Percentiles rank a stretch among this genome's conserved stretches.
phyloP scores from a whole-genome alignment of 2,329 filamentous ascomycete genomes.

The Lasiodiplodia sp. region DNA sequence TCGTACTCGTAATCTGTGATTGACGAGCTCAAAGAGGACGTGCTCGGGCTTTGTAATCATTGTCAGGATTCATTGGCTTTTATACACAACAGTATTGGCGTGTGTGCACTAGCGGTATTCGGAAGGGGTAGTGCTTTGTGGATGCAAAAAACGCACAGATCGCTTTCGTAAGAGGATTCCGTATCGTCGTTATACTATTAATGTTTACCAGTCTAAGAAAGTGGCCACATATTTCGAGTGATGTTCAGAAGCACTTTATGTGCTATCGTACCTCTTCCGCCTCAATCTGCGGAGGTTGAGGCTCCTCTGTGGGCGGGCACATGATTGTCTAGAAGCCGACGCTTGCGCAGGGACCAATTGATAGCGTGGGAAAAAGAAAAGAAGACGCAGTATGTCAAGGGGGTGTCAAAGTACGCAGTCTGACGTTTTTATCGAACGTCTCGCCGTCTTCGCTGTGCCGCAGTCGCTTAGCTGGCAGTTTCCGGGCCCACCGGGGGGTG shows the following conservation, averaged over 20 bases:
- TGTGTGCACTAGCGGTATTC: not conserved
- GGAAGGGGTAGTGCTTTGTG: not conserved
- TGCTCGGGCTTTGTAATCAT: constrained; percentile 4
- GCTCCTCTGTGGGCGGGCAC: not conserved
- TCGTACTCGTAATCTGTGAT: constrained; percentile 27
- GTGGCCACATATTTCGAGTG: not conserved
- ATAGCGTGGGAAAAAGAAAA: not conserved
- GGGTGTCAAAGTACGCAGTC: not conserved
- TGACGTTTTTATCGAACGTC: not conserved
- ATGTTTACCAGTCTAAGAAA: not conserved
- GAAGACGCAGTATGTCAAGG: not conserved
- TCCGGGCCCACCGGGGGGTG: not conserved
- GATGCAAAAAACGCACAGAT: not conserved
- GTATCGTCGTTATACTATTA: not conserved
- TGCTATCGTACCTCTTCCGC: not conserved
- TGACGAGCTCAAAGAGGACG: constrained; percentile 8
- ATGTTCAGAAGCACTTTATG: not conserved
- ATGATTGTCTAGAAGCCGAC: not conserved
- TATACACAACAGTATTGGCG: not conserved
- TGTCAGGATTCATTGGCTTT: not conserved
- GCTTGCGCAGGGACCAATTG: not conserved
- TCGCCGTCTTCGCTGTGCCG: not conserved
- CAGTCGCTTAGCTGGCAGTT: not conserved
- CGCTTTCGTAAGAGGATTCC: not conserved
- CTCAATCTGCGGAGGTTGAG: not conserved